Conservation (phyloP, 305 asterid genomes). For the Vinca major region DNA sequence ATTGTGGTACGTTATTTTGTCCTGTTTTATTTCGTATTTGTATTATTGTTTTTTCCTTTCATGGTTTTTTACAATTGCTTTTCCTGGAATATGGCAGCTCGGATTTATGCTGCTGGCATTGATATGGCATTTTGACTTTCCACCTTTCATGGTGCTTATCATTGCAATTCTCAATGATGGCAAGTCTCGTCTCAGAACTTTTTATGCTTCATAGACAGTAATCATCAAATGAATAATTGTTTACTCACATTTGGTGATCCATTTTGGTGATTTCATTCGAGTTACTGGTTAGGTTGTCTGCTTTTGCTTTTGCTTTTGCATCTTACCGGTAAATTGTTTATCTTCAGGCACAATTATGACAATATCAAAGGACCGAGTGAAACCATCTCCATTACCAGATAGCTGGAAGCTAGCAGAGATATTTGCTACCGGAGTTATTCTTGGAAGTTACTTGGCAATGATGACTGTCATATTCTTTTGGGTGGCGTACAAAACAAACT, state of each 20-base stretch:
- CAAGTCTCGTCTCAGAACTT: slow-evolving; percentile 14
- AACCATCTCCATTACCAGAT: slow-evolving; percentile 41
- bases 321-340: not conserved
- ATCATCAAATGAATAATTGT: not conserved
- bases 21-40: not conserved
- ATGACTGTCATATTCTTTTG: slow-evolving; percentile 45
- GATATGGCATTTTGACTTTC: slow-evolving; percentile 93
- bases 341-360: slow-evolving; percentile 39
- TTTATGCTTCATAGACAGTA: not conserved
- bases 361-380: slow-evolving; percentile 39
- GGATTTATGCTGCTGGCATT: slow-evolving; percentile 95
- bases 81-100: slow-evolving; percentile 34
- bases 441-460: slow-evolving; percentile 39
- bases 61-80: slow-evolving; percentile 4
- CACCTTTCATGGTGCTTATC: slow-evolving; percentile 99
- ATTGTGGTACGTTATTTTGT: slow-evolving; percentile 61
- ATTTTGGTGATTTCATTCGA: not conserved
- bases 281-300: not conserved
- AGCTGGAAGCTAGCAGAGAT: slow-evolving; percentile 46
- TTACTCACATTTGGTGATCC: not conserved
- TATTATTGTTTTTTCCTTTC: not conserved
- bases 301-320: not conserved
- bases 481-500: slow-evolving; percentile 35
- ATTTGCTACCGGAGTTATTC: slow-evolving; percentile 35
- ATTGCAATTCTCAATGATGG: slow-evolving; percentile 97